Conservation (phyloP, 164 flowering plant genomes). For the Litsea cubeba region DNA sequence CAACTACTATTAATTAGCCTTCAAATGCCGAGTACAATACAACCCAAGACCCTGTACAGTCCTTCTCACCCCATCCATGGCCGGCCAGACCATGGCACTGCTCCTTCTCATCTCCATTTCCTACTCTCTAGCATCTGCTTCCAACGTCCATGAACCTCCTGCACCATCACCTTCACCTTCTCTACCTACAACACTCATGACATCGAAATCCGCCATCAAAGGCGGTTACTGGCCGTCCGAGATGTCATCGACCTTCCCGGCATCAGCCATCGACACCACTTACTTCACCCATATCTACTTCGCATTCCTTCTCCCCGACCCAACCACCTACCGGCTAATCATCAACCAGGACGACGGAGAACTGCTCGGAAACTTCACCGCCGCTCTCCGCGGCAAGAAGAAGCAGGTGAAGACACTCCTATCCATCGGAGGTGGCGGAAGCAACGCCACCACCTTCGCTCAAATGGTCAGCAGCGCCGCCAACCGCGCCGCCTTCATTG, state of each 20-base stretch:
- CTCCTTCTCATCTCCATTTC: background rate
- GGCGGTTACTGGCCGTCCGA: constrained; percentile 33
- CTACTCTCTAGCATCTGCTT: background rate
- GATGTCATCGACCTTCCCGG: constrained; percentile 17
- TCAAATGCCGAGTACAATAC: background rate
- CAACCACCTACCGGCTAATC: constrained; percentile 18
- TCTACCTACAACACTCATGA: background rate
- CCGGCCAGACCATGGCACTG: constrained; percentile 1
- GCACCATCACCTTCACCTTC: background rate
- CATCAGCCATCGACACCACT: constrained; percentile 19
- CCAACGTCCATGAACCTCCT: background rate
- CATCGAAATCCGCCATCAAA: constrained; percentile 15
- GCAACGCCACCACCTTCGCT: constrained; percentile 13
- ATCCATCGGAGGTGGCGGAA: constrained; percentile 40
- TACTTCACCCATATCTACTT: constrained; percentile 38
- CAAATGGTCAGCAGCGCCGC: constrained; percentile 14
- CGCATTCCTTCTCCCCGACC: constrained; percentile 30
- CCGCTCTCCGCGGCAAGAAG: constrained; percentile 12
- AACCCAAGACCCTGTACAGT: background rate
- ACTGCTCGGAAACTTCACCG: constrained; percentile 18
- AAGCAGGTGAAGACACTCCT: constrained; percentile 26
- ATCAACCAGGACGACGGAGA: constrained; percentile 17
- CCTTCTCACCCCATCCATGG: constrained; percentile 4
- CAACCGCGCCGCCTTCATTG: constrained; percentile 24
- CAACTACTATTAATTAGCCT: background rate